Evolutionary conservation across 1,284 basidiomycete species (phyloP).

Genomic region (Apiotrichum akiyoshidainum): DNA sequence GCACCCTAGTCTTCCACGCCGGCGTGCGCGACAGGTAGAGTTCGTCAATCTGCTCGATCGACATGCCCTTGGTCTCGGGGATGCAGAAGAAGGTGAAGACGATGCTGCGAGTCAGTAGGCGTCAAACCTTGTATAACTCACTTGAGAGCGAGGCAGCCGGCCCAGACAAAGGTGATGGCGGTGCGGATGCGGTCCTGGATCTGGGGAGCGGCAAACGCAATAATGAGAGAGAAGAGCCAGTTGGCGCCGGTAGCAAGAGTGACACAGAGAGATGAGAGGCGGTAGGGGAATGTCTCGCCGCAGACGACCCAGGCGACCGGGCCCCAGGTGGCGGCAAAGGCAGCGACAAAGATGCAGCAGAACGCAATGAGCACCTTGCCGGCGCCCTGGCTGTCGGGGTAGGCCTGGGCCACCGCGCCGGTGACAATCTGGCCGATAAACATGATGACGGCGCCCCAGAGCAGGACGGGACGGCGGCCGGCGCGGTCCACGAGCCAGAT

Average conservation of each 20-base stretch:
- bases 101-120: conserved; percentile 9
- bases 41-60: conserved; percentile 33
- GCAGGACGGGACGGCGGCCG: conserved; percentile 53
- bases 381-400: conserved; percentile 36
- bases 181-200: conserved; percentile 48
- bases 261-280: conserved; percentile 49
- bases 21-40: too few relatives aligned
- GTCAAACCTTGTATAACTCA: background rate
- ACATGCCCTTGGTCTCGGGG: conserved; percentile 48
- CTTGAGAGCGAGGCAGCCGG: conserved; percentile 39
- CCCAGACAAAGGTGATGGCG: conserved; percentile 50
- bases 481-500: conserved; percentile 50
- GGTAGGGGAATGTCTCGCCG: conserved; percentile 53
- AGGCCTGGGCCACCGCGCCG: conserved; percentile 46
- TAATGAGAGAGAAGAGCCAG: conserved; percentile 51
- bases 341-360: conserved; percentile 54
- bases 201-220: conserved; percentile 48
- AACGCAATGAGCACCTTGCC: conserved; percentile 55
- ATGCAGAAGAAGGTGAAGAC: conserved; percentile 50
- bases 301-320: conserved; percentile 50
- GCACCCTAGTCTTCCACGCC: too few relatives aligned
- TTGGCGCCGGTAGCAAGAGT: conserved; percentile 51
- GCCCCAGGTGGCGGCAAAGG: conserved; percentile 53
- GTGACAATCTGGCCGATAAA: conserved; percentile 53
- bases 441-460: conserved; percentile 52